phyloP scores from a whole-genome alignment of 2,329 filamentous ascomycete species.

The Penicillium nordicum region DNA sequence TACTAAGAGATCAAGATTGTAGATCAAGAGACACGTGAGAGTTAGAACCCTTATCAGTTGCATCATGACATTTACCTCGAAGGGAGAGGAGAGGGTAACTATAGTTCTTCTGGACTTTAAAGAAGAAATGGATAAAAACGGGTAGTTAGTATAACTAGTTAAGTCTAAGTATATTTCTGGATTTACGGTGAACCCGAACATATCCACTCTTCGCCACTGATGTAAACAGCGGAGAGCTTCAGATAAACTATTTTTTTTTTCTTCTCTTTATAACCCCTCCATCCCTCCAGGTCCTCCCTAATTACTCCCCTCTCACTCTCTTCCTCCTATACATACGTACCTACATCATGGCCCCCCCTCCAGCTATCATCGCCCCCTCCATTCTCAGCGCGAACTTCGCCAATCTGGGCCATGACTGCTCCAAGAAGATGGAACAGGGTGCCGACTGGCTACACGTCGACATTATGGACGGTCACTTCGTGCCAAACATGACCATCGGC shows the following conservation, averaged over 20 bases:
- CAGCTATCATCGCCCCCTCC: constrained; percentile 94
- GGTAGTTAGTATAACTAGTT: background rate
- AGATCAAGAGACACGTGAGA: constrained; percentile 21
- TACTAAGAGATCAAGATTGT: background rate
- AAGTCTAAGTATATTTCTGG: background rate
- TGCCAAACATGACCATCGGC: constrained; percentile 97
- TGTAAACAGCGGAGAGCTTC: constrained; percentile 15
- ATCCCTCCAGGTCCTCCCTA: background rate
- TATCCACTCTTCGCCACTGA: constrained; percentile 22
- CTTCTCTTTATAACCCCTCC: constrained; percentile 2
- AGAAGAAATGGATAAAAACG: background rate
- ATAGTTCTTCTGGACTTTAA: background rate
- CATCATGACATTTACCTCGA: constrained; percentile 8
- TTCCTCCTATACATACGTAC: background rate
- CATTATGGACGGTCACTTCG: constrained; percentile 98
- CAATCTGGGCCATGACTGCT: constrained; percentile 79
- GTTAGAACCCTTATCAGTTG: constrained; percentile 21
- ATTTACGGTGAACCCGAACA: constrained; percentile 18
- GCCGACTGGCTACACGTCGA: constrained; percentile 95
- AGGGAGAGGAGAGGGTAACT: background rate
- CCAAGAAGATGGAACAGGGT: constrained; percentile 76
- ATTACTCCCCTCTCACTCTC: background rate
- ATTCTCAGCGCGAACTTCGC: constrained; percentile 97
- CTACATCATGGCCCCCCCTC: constrained; percentile 68
- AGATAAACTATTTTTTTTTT: constrained; percentile 2